Evolutionary conservation across 1,284 basidiomycete genomes (phyloP).

Genomic region (Ustilago vetiveriae): DNA sequence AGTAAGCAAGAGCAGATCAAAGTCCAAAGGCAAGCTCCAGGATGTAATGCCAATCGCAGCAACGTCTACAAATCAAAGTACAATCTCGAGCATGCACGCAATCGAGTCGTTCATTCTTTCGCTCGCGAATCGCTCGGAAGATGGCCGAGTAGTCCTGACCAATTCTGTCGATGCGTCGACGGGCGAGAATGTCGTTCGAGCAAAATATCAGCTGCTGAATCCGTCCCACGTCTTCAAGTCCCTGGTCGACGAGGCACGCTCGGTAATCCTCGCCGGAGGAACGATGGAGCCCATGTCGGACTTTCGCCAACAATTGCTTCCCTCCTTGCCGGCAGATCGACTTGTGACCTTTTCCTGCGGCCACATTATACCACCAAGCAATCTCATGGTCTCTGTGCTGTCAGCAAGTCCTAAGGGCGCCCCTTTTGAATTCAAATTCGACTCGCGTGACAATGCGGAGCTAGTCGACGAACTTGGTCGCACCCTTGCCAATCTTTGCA

Average conservation of each 20-base stretch:
- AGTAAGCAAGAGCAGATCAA: not conserved
- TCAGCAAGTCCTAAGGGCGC: constrained; percentile 79
- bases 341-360: constrained; percentile 86
- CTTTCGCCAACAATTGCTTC: constrained; percentile 83
- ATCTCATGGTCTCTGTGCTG: constrained; percentile 82
- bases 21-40: not conserved
- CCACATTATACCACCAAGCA: constrained; percentile 86
- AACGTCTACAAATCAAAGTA: constrained; percentile 27
- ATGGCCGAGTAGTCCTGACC: constrained; percentile 69
- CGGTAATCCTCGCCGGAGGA: constrained; percentile 89
- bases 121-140: constrained; percentile 81
- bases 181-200: constrained; percentile 69
- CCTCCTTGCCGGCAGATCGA: constrained; percentile 73
- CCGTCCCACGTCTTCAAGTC: constrained; percentile 86
- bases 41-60: not conserved
- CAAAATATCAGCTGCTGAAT: constrained; percentile 95
- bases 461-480: constrained; percentile 87
- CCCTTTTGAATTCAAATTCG: constrained; percentile 84
- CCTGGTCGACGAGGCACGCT: constrained; percentile 80
- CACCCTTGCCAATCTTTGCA: constrained; percentile 80
- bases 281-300: constrained; percentile 98
- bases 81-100: constrained; percentile 81
- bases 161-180: not conserved
- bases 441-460: constrained; percentile 76
- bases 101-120: constrained; percentile 87